Base-by-base conservation (phyloP, 352 stramenopile genomes). In the Phytophthora litchii region DNA sequence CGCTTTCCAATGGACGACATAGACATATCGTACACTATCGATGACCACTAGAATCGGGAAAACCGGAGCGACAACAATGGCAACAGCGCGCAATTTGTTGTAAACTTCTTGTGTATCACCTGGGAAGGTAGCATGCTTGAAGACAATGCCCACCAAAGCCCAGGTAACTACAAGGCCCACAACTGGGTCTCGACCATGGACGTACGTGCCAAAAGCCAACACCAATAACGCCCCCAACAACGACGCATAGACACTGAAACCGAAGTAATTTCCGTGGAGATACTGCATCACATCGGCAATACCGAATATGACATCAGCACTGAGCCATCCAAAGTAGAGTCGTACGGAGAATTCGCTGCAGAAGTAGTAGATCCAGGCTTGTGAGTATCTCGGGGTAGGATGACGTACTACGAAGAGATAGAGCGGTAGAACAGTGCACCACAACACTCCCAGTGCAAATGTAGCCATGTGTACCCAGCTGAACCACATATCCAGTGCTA, bases 241-340 rank as follows among this genome's bases (percentile, higher is more conserved):
- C 20, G 64, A 21, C 20, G 62, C 76, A 50, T 88, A 88, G 31
- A 78, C 69, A 38, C 53, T 62, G 12, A 86, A 81, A 12, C 71
- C 53, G 23, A 88, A 70, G 55, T 78, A 80, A n/a, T 14, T 43
- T 49, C 36, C 67, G 37, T 82, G 67, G 21, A 83, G 41, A 53
- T 80, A 72, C 58, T 88, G 73, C 64, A 88, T 51, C 10, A 71
- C 78, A 48, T 77, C 65, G 3, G 78, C 70, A 21, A 86, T 31
- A 12, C 68, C 63, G 43, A 84, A 69, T 25, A 86, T 63, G 14
- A 74, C 63, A 14, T 64, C 60, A 43, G 61, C 51, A 43, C 67
- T 84, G 32, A 88, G 64, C 78, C 78, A 88, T n/a, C 69, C 75
- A 25, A 86, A 86, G 49, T 85, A 84, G 19, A 88, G 48, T 4